phyloP scores from a whole-genome alignment of 1,284 basidiomycete species.

The Trichosporon ovoides region DNA sequence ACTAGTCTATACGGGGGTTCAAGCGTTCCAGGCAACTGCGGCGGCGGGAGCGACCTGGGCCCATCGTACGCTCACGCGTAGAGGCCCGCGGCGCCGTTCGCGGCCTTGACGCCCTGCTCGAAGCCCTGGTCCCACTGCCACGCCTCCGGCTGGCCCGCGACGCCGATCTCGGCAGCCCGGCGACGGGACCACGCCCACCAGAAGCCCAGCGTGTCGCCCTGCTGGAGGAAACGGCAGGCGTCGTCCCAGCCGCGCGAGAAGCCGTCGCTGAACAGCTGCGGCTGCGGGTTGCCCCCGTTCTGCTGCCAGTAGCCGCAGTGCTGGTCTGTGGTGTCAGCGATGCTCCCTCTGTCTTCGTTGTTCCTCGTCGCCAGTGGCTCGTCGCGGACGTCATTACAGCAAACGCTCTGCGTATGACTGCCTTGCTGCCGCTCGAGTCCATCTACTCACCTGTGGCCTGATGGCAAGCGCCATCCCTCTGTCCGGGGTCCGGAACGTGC shows the following conservation, averaged over 20 bases:
- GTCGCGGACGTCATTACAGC: no score
- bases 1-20: no score
- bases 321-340: slow-evolving; percentile 47
- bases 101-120: slow-evolving; percentile 51
- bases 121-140: slow-evolving; percentile 67
- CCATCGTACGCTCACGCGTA: neutral
- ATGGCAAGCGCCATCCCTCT: slow-evolving; percentile 48
- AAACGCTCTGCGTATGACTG: no score
- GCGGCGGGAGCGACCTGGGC: no score
- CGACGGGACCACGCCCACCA: slow-evolving; percentile 57
- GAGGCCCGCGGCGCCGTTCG: slow-evolving; percentile 6
- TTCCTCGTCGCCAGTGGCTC: no score
- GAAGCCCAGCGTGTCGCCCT: slow-evolving; percentile 58
- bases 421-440: no score
- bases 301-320: slow-evolving; percentile 60
- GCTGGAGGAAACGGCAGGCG: slow-evolving; percentile 55
- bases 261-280: slow-evolving; percentile 62
- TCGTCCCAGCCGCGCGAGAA: slow-evolving; percentile 68
- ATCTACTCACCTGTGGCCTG: slow-evolving; percentile 52
- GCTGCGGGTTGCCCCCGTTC: slow-evolving; percentile 55
- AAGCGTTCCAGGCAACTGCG: no score
- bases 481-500: slow-evolving; percentile 31
- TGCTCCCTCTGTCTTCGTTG: no score
- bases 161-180: slow-evolving; percentile 53
- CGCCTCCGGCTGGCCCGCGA: slow-evolving; percentile 43